Percentiles rank a stretch among this genome's conserved stretches.
These are phyloP conservation scores for Fusarium sp. DNA, from an alignment of 2,329 filamentous ascomycete genomes.

Conservation along the genomic window DNA sequence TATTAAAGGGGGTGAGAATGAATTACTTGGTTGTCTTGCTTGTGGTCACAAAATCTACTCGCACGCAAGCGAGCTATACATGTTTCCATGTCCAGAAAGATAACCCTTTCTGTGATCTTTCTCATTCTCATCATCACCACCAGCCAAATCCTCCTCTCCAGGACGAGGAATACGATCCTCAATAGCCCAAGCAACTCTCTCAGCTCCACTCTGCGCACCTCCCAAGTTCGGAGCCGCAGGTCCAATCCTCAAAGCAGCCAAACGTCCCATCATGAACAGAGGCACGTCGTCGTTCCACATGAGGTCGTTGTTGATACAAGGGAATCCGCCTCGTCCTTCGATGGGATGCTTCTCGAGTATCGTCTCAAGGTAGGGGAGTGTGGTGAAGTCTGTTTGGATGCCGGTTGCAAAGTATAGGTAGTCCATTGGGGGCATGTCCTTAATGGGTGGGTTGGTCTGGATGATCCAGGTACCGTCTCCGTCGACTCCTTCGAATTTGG, in stretches of 20 bases:
- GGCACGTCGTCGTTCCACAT: slow-evolving; percentile 81
- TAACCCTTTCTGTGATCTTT: slow-evolving; percentile 38
- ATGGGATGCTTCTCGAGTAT: slow-evolving; percentile 71
- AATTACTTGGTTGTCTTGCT: not conserved
- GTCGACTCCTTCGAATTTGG: slow-evolving; percentile 60
- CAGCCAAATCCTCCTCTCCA: slow-evolving; percentile 21
- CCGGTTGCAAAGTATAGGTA: slow-evolving; percentile 84
- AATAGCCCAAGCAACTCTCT: slow-evolving; percentile 77
- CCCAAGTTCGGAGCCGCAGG: slow-evolving; percentile 80
- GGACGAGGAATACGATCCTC: slow-evolving; percentile 60
- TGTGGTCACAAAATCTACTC: slow-evolving; percentile 17
- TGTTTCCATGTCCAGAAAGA: slow-evolving; percentile 50
- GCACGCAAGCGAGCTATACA: slow-evolving; percentile 46
- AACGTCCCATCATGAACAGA: slow-evolving; percentile 74
- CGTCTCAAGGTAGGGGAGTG: slow-evolving; percentile 69
- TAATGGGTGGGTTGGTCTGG: slow-evolving; percentile 63
- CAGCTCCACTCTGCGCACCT: slow-evolving; percentile 77
- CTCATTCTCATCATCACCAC: not conserved
- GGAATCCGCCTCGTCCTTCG: slow-evolving; percentile 71
- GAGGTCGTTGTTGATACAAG: slow-evolving; percentile 79
- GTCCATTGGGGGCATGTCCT: slow-evolving; percentile 66
- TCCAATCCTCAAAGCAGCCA: slow-evolving; percentile 75
- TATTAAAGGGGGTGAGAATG: not conserved
- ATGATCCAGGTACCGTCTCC: slow-evolving; percentile 52
- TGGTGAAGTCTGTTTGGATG: slow-evolving; percentile 69